A percentile compares a stretch with the other conserved stretches of the same genome.
phyloP scores from a whole-genome alignment of 2,329 filamentous ascomycete species.

The Pseudogymnoascus verrucosus region DNA sequence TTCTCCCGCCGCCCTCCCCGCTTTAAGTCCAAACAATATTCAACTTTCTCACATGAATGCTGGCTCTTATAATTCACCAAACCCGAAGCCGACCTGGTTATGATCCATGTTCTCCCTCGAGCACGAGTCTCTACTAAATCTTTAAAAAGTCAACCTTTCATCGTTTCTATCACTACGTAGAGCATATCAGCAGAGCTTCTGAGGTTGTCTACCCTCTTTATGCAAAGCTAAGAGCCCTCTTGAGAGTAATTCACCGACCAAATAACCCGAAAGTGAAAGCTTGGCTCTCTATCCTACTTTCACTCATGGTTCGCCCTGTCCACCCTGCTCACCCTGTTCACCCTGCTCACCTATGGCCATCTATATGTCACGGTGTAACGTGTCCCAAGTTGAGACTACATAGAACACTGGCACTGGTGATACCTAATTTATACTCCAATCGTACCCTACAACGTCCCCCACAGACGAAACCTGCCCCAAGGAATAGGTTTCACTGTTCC shows the following conservation, averaged over 20 bases:
- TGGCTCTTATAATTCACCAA: no score
- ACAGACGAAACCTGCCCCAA: background rate
- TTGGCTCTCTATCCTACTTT: background rate
- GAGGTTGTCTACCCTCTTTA: background rate
- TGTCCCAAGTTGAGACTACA: background rate
- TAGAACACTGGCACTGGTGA: background rate
- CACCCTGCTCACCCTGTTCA: background rate
- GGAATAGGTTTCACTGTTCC: background rate
- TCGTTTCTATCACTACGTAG: background rate
- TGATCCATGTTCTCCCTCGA: no score
- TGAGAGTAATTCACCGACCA: background rate
- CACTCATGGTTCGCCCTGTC: background rate
- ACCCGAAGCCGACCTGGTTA: no score
- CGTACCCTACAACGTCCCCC: background rate
- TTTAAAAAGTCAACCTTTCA: no score
- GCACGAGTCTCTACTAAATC: no score
- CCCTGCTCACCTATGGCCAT: background rate
- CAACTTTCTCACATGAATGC: no score
- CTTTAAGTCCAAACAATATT: background rate
- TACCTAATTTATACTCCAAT: background rate
- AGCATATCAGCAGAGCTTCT: background rate
- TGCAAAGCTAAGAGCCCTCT: background rate
- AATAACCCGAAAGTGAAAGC: background rate
- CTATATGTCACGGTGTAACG: background rate
- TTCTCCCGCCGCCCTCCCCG: background rate